Percentiles rank a stretch among this genome's conserved stretches.
Evolutionary conservation across 2,329 filamentous ascomycete genomes (phyloP).

Genomic region (Chrysoporthe austroafricana): DNA sequence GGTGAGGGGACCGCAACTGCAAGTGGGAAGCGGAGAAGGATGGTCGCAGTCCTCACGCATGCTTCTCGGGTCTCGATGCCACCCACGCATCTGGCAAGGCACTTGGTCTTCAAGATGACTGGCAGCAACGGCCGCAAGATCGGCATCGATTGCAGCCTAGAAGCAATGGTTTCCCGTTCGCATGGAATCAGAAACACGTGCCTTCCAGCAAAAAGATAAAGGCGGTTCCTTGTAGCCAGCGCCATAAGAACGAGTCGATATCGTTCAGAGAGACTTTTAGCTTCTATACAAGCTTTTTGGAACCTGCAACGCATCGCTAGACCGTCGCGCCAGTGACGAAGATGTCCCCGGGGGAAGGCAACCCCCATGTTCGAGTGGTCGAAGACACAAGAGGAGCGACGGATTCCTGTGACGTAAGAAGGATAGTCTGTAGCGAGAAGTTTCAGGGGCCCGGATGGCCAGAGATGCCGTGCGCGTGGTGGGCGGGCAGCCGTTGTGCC

Average conservation of each 20-base stretch:
- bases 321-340: not conserved
- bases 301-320: not conserved
- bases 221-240: not conserved
- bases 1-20: not conserved
- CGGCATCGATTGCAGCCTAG: not conserved
- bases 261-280: not conserved
- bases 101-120: not conserved
- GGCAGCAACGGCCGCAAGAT: not conserved
- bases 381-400: slow-evolving; percentile 5
- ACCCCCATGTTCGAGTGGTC: slow-evolving; percentile 1
- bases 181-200: not conserved
- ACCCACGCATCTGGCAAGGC: not conserved
- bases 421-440: slow-evolving; percentile 12
- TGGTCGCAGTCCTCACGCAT: no score
- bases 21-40: not conserved
- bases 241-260: not conserved
- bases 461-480: slow-evolving; percentile 16
- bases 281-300: not conserved
- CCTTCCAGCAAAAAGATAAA: not conserved
- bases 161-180: not conserved
- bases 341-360: not conserved
- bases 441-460: slow-evolving; percentile 20
- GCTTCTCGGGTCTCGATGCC: not conserved
- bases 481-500: not conserved
- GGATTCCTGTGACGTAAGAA: not conserved